Evolutionary conservation across 306 rosid genomes (phyloP).

Genomic region (Bauhinia variegata): DNA sequence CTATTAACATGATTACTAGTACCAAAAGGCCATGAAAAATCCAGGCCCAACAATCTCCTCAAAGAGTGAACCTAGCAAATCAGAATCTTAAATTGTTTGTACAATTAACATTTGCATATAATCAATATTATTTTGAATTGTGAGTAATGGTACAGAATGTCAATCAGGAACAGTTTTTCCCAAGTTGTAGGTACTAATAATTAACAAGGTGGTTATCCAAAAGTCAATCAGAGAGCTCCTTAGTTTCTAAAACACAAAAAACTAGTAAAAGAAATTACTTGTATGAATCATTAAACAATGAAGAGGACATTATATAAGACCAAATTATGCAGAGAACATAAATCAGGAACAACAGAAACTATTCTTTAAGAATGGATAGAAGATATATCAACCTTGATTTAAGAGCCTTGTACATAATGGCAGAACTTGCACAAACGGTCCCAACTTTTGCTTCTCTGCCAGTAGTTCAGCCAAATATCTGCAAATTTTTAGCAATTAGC

Average conservation of each 20-base stretch:
- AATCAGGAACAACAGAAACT: conserved; percentile 1
- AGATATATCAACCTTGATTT: conserved; percentile 63
- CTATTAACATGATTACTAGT: background rate
- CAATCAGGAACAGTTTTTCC: conserved; percentile 16
- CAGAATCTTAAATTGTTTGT: background rate
- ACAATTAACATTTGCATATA: background rate
- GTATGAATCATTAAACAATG: background rate
- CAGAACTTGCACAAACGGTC: conserved; percentile 78
- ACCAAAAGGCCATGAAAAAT: background rate
- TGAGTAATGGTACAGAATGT: background rate
- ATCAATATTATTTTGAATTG: conserved; percentile 5
- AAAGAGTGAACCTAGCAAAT: background rate
- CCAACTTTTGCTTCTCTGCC: conserved; percentile 81
- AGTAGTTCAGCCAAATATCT: conserved; percentile 78
- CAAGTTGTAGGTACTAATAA: background rate
- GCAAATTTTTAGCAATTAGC: conserved; percentile 38
- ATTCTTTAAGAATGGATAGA: conserved; percentile 1
- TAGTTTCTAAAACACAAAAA: background rate
- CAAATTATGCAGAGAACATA: background rate
- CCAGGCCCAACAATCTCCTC: background rate
- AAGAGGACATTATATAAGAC: background rate
- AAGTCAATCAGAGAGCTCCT: background rate
- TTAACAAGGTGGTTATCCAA: conserved; percentile 4
- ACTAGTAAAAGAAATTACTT: background rate
- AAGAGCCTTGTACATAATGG: conserved; percentile 76